These are phyloP conservation scores for Thermomucor indicae-seudaticae DNA, from an alignment of 371 early-diverging fungal species.

Conservation along the genomic window DNA sequence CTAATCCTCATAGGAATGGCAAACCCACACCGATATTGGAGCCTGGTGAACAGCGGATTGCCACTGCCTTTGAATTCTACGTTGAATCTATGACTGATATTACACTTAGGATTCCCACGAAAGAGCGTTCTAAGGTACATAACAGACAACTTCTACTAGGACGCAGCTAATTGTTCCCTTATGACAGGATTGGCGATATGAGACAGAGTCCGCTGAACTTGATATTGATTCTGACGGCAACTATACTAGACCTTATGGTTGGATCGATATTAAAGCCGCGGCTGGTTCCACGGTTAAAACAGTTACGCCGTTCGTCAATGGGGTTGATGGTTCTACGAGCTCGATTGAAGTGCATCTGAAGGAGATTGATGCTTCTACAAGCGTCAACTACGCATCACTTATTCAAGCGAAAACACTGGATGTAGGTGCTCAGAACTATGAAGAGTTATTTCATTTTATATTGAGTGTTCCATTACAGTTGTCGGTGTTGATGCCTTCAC, in stretches of 20 bases:
- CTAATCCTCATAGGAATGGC: conserved; percentile 58
- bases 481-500: conserved; percentile 55
- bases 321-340: conserved; percentile 52
- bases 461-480: conserved; percentile 31
- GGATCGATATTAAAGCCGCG: conserved; percentile 70
- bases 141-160: background rate
- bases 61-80: conserved; percentile 57
- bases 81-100: conserved; percentile 65
- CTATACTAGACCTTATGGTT: conserved; percentile 68
- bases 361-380: conserved; percentile 54
- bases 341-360: conserved; percentile 48
- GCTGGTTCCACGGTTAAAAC: conserved; percentile 54
- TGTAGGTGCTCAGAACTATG: conserved; percentile 21
- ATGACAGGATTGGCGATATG: conserved; percentile 68
- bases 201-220: conserved; percentile 22
- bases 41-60: conserved; percentile 57
- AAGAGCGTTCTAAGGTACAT: conserved; percentile 73
- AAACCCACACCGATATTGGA: conserved; percentile 41
- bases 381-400: conserved; percentile 70
- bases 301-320: conserved; percentile 57
- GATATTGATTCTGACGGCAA: conserved; percentile 41
- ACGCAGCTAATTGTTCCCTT: background rate
- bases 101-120: conserved; percentile 62
- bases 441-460: background rate
- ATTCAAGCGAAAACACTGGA: conserved; percentile 48